Evolutionary conservation across 768 basidiomycete genomes (phyloP).

Genomic region (Lentinula sp.): DNA sequence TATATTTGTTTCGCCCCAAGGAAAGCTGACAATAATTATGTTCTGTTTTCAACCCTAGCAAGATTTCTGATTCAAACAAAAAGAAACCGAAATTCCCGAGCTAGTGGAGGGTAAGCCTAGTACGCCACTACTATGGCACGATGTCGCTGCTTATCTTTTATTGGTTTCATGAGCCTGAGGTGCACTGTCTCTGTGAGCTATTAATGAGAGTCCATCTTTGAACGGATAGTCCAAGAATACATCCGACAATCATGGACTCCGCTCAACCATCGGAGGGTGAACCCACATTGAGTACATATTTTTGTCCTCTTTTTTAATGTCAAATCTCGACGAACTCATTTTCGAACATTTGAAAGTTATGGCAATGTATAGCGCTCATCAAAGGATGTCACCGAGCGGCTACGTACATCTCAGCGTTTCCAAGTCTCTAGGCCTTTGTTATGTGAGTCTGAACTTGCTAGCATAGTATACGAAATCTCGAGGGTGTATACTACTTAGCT

Average conservation of each 20-base stretch:
- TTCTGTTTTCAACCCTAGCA: too few relatives aligned
- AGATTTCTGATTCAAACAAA: too few relatives aligned
- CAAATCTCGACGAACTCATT: background rate
- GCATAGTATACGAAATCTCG: too few relatives aligned
- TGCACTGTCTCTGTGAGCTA: too few relatives aligned
- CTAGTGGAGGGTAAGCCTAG: background rate
- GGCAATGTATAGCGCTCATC: background rate
- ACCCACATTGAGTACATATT: background rate
- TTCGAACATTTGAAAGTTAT: background rate
- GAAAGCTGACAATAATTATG: too few relatives aligned
- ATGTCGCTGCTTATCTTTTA: background rate
- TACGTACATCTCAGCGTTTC: background rate
- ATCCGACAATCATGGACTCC: background rate
- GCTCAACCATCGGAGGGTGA: background rate
- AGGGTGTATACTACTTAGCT: too few relatives aligned
- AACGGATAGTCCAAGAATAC: background rate
- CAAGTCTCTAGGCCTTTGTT: too few relatives aligned
- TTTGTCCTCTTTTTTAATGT: background rate
- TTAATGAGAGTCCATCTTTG: background rate
- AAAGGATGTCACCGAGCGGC: background rate
- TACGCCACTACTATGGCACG: background rate
- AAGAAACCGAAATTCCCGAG: too few relatives aligned
- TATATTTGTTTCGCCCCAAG: too few relatives aligned
- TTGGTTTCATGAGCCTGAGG: too few relatives aligned
- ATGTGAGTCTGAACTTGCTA: too few relatives aligned